Base-by-base conservation (phyloP, 768 basidiomycete species). In the Gelatoporia subvermispora region DNA sequence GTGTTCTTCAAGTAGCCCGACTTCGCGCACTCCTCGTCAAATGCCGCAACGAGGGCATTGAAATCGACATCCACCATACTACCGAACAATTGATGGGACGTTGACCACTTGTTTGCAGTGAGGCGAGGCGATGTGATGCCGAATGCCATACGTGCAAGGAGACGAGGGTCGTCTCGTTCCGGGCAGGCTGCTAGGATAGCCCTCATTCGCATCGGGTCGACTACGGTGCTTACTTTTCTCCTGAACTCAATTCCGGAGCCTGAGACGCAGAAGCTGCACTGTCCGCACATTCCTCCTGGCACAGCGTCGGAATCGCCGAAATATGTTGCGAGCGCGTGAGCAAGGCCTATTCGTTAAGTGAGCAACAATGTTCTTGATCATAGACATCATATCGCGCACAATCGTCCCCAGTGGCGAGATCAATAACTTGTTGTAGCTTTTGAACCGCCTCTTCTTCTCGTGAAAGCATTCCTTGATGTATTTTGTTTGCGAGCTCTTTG, bases 121-220 rank as follows among this genome's bases (percentile, higher is more conserved):
- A 77, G 62, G 1, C 76, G 66, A 2, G 72, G 72, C 17, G 72
- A 74, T 1, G 69, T 68, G 40, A 78, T 69, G 8, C 76, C 76
- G 47, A 77, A 78, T 4, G 75, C 76, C 65, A 75, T 66, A 8
- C 75, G 70, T 2, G 76, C 74, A n/a, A 78, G 63, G 25, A 76
- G 62, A 5, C 73, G 72, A 21, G 74, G 70, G 47, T 76, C 75
- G 47, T 76, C 74, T 25, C 74, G 72, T 38, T 70, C 72, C 31
- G 64, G 68, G 54, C 73, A 75, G n/a, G 67, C 69, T 13, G 53
- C 54, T 20, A 76, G 65, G 41, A 78, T 72, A 11, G 58, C 64
- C 22, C 57, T 47, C 49, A 76, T 57, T 41, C 65, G 62, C 13
- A 13, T 52, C 3, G 61, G 61, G 57, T 71, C 54, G 22, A 68